Evolutionary conservation across 1,139 yeast species (phyloP), one percentile per base, ranked within the genome.

Genomic region (Scheffersomyces stambukii): DNA sequence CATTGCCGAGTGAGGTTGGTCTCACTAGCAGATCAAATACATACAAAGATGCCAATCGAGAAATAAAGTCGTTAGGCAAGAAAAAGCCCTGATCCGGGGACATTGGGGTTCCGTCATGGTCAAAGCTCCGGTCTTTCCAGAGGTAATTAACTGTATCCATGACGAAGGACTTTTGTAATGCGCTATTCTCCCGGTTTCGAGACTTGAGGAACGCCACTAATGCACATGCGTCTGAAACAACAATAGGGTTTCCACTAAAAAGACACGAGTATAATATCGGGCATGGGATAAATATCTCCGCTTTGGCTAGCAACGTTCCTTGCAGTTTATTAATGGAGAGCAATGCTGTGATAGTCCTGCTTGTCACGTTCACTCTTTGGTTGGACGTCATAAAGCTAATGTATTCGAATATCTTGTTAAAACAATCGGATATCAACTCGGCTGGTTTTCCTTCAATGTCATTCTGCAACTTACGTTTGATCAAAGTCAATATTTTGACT

Each of bases 121-220:
- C 32, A 27, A 63, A 43, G 8, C 52, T 48, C 43, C 64, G 69
- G 37, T 77, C 77, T 40, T 83, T 58, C 89, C 89, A 81, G 1
- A 77, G 37, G 18, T 72, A 60, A 36, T 80, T 80, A 29, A 82
- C 65, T 6, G 73, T 44, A 45, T 81, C 88, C 63, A 76, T 64
- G 6, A 79, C 70, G 35, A 68, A 72, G 0, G 73, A 56, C 32
- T 77, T 77, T 31, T 74, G 78, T 5, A 69, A 21, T n/a, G n/a
- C n/a, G n/a, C n/a, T n/a, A n/a, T 32, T 36, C 4, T 42, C 21
- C 31, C 53, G 47, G 2, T 35, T 29, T 28, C 47, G 54, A 17
- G 37, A 41, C 38, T 76, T 76, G 27, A 70, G 53, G 28, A 52
- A 53, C 3, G 72, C 57, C 13, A 80, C 48, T 45, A 70, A 75